Evolutionary conservation across 257 asterid genomes (phyloP).

Genomic region (Cruciata laevipes): DNA sequence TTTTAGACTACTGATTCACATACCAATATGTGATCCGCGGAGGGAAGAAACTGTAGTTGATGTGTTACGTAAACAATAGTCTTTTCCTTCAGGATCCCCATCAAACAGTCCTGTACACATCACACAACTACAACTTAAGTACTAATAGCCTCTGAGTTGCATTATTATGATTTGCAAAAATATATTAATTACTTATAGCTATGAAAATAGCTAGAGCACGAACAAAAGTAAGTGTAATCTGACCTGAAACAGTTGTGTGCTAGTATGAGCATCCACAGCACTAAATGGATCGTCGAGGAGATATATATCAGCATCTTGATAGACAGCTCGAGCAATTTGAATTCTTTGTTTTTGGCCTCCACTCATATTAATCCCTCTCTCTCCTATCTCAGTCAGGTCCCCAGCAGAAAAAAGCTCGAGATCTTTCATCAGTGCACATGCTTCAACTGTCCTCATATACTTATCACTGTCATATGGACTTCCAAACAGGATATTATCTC

Average conservation of each 20-base stretch:
- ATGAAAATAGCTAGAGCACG: background rate
- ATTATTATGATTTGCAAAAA: too few species aligned
- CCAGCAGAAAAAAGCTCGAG: constrained; percentile 80
- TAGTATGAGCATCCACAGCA: constrained; percentile 96
- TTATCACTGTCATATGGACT: constrained; percentile 48
- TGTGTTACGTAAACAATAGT: constrained; percentile 83
- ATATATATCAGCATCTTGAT: constrained; percentile 88
- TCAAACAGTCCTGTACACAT: constrained; percentile 67
- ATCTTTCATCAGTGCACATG: constrained; percentile 75
- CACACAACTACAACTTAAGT: background rate
- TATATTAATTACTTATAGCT: too few species aligned
- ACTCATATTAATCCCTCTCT: constrained; percentile 93
- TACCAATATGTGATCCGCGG: constrained; percentile 92
- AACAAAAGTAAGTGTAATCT: constrained; percentile 10
- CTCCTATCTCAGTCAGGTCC: constrained; percentile 85
- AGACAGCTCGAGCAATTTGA: constrained; percentile 89
- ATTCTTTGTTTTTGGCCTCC: constrained; percentile 96
- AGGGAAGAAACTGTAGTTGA: constrained; percentile 93
- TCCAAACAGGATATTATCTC: constrained; percentile 81
- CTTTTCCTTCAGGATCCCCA: constrained; percentile 84
- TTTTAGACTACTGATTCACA: background rate
- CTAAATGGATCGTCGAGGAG: constrained; percentile 95
- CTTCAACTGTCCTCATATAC: constrained; percentile 64
- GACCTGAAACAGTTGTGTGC: constrained; percentile 78
- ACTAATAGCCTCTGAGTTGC: too few species aligned